Evolutionary conservation across 768 basidiomycete genomes (phyloP), one percentile per base, ranked within the genome.

Genomic region (Tulasnella sp.): DNA sequence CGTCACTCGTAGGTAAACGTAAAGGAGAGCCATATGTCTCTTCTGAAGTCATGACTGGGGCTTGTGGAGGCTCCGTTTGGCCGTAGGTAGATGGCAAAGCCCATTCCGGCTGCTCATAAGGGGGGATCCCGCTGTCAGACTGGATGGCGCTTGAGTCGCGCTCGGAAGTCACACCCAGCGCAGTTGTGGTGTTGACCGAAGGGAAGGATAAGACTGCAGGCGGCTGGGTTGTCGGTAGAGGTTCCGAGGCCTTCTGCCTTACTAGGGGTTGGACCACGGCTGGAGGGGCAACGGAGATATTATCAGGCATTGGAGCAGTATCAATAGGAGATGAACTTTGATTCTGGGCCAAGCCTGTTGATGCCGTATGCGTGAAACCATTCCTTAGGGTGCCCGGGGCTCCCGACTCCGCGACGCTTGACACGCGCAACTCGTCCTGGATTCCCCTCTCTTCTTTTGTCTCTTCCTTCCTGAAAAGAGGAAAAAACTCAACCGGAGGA

Each of bases 391-490:
- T 24, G 60, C n/a, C n/a, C n/a, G 60, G n/a, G 20, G 28, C 24
- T 28, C 12, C 31, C 11, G 31, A 5, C 60, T 6, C 31, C 12
- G 28, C 60, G 2, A 24, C 24, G 28, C 60, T 64, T 9, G 24
- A 12, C 60, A 64, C 5, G 31, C 60, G 60, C 34, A 92, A 85
- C 22, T 85, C 85, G 77, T 86, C 84, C 34, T 91, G 89, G 14
- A 85, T 84, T 54, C 88, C 88, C 3, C 81, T 83, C 85, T 95
- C 94, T 83, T 94, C 93, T 28, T 88, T 86, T 42, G 90, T 88
- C 83, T 93, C 93, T 82, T 94, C 93, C 2, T 87, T 86, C 40
- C 88, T 89, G 82, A 91, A 91, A 41, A 95, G 87, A 18, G 91
- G 89, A 22, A 94, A 84, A 0, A 88, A 85, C 81, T 93, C 93